Base-by-base conservation (phyloP, 2,329 filamentous ascomycete species). In the Epichloe aotearoae region DNA sequence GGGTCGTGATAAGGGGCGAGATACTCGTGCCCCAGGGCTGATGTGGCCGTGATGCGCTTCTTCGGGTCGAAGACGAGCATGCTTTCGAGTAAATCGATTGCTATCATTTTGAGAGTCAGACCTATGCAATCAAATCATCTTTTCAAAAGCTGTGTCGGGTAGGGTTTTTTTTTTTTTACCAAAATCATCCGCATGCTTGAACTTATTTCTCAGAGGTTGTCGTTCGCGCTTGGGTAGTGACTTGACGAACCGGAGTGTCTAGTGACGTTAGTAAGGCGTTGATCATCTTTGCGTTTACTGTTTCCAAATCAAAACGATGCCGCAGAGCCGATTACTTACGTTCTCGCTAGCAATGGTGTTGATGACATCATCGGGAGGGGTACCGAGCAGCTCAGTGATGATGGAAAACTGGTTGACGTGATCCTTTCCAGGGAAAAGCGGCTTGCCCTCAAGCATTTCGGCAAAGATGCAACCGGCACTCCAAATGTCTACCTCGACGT, bases 331-430 rank as follows among this genome's bases (percentile, higher is more conserved):
- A 34, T 19, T 15, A 53, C 85, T 73, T 68, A 91, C 87, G 66
- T 98, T 98, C 71, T 97, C 93, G 66, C 91, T 97, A 61, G 91
- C 95, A 66, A 98, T 98, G 41, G 88, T 95, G 72, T 95, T 86
- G 66, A 98, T 97, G 62, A 98, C 93, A 77, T 98, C 93, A 68
- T 97, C 90, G 37, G 93, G 93, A 11, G 93, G 93, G 36, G 93
- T 97, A 45, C 93, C 93, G 42, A 98, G 79, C 39, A 98, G 79
- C 68, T 98, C 93, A 19, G 93, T 98, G 67, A 98, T 98, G 74
- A 98, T 98, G 58, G 90, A 96, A 70, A 98, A 98, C 68, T 98
- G 93, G 72, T 98, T 95, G 69, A 98, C 93, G 66, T 98, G 93
- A 65, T 98, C 93, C 73, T 98, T 98, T 66, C 93, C 93, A 0